Evolutionary conservation across 2,329 filamentous ascomycete genomes (phyloP).

Genomic region (Hypoxylon sp.): DNA sequence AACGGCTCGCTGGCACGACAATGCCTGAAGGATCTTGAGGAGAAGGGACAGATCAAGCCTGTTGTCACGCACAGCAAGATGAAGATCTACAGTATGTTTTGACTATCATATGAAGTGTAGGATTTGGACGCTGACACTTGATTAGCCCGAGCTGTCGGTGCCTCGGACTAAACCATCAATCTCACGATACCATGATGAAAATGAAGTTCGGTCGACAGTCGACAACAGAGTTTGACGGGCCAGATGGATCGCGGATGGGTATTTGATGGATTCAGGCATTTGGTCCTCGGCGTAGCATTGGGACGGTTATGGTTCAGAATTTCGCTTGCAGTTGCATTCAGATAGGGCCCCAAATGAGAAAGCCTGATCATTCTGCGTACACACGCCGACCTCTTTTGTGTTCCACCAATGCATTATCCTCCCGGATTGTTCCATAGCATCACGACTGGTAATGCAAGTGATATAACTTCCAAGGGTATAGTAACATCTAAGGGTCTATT

Average conservation of each 20-base stretch:
- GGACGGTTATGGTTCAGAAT: conserved; percentile 53
- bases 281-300: conserved; percentile 55
- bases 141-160: conserved; percentile 53
- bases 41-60: conserved; percentile 98
- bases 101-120: not conserved
- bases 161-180: conserved; percentile 52
- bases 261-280: conserved; percentile 54
- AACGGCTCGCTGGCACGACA: conserved; percentile 95
- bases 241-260: conserved; percentile 49
- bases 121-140: conserved; percentile 19
- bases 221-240: conserved; percentile 47
- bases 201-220: conserved; percentile 50
- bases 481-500: not conserved
- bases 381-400: conserved; percentile 4
- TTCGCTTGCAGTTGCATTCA: conserved; percentile 51
- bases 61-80: conserved; percentile 96
- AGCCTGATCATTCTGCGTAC: conserved; percentile 48
- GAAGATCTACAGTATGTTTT: conserved; percentile 89
- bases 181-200: conserved; percentile 54
- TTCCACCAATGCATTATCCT: not conserved
- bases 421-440: not conserved
- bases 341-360: conserved; percentile 52
- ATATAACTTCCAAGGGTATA: not conserved
- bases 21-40: conserved; percentile 93
- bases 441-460: not conserved